Percentiles rank a stretch among this genome's conserved stretches.
Evolutionary conservation across 306 rosid genomes (phyloP).

Genomic region (Vicia villosa): DNA sequence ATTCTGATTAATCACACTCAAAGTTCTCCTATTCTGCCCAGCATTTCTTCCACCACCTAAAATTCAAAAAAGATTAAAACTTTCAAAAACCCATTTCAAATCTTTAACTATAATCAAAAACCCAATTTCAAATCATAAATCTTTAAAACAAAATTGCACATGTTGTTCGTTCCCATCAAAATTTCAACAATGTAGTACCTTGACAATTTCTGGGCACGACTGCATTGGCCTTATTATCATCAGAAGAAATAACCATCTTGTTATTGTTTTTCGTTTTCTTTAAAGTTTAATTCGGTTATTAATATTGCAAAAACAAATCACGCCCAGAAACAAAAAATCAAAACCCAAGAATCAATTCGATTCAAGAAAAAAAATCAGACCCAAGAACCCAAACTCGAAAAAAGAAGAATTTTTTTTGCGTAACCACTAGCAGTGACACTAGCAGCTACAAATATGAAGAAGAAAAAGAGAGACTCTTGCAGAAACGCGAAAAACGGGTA

Average conservation of each 20-base stretch:
- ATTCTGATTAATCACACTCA: conserved; percentile 63
- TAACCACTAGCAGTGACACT: conserved; percentile 26
- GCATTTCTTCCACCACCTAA: conserved; percentile 49
- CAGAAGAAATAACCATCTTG: conserved; percentile 60
- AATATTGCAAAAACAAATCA: conserved; percentile 7
- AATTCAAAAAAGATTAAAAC: conserved; percentile 11
- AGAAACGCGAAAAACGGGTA: conserved; percentile 22
- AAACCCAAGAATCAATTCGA: conserved; percentile 5
- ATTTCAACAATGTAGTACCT: conserved; percentile 50
- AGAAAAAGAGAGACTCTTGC: not conserved
- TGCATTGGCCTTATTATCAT: conserved; percentile 58
- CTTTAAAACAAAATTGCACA: no score
- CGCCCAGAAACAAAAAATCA: not conserved
- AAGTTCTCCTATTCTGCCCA: conserved; percentile 71
- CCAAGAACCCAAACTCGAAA: conserved; percentile 16
- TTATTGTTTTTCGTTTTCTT: conserved; percentile 18
- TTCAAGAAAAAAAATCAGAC: conserved; percentile 8
- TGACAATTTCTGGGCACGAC: conserved; percentile 57
- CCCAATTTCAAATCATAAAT: conserved; percentile 14
- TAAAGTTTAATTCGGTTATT: conserved; percentile 3
- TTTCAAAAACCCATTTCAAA: conserved; percentile 7
- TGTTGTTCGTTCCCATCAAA: conserved; percentile 13
- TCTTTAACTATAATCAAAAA: not conserved
- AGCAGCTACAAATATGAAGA: conserved; percentile 2
- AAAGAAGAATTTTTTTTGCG: not conserved